Evolutionary conservation across 2,329 filamentous ascomycete species (phyloP).

Genomic region (Elsinoe arachidis): DNA sequence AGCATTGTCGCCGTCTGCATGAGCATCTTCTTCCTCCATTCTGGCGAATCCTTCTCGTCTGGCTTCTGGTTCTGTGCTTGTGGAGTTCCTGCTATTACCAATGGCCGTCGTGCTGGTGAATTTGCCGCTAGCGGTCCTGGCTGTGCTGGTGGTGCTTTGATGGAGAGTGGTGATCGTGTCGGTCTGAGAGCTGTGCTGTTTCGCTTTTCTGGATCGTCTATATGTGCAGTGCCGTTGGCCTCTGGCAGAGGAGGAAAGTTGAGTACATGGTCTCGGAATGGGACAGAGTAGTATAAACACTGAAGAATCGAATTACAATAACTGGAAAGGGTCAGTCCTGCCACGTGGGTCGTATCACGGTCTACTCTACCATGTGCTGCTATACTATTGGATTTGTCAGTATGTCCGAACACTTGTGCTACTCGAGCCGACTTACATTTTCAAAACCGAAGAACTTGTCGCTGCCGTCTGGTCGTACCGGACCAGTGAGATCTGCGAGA

Average conservation of each 20-base stretch:
- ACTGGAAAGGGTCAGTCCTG: slow-evolving; percentile 39
- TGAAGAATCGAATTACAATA: slow-evolving; percentile 99
- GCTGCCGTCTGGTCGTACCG: slow-evolving; percentile 76
- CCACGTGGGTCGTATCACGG: background rate
- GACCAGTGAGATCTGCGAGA: slow-evolving; percentile 71
- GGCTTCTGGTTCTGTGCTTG: slow-evolving; percentile 44
- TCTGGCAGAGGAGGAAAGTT: slow-evolving; percentile 56
- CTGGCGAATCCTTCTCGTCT: slow-evolving; percentile 87
- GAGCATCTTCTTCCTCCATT: slow-evolving; percentile 96
- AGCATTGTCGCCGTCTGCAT: slow-evolving; percentile 80
- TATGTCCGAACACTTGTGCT: slow-evolving; percentile 11
- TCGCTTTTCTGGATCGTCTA: slow-evolving; percentile 49
- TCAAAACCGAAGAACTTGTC: slow-evolving; percentile 98
- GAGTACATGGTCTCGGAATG: slow-evolving; percentile 89
- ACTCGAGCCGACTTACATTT: slow-evolving; percentile 64
- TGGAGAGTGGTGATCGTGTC: slow-evolving; percentile 49
- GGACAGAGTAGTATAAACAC: slow-evolving; percentile 88
- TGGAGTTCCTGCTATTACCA: slow-evolving; percentile 16
- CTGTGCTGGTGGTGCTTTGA: slow-evolving; percentile 12
- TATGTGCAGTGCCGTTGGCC: background rate
- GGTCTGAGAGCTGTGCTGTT: slow-evolving; percentile 46
- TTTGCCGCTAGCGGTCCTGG: slow-evolving; percentile 14
- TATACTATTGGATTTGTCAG: slow-evolving; percentile 55
- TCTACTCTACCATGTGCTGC: slow-evolving; percentile 78
- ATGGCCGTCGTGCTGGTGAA: slow-evolving; percentile 16